Conservation (phyloP, 345 rosid species). For the Alliaria petiolata region DNA sequence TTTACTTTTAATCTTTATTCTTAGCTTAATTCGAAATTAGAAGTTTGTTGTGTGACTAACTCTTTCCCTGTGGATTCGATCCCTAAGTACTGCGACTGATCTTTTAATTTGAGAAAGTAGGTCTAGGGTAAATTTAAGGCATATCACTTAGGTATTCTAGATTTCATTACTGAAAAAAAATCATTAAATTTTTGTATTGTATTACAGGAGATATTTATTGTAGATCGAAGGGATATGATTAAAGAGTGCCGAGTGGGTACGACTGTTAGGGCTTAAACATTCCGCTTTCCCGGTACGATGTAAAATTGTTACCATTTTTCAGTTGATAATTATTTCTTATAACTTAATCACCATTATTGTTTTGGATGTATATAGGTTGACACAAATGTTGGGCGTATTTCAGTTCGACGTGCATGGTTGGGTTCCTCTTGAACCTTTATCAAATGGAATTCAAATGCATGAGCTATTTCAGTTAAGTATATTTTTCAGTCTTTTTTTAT, state of each 20-base stretch:
- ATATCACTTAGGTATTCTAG: not conserved
- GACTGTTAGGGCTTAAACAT: slow-evolving; percentile 53
- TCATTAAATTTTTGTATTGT: not conserved
- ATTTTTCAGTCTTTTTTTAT: not conserved
- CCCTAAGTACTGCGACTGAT: too few relatives aligned
- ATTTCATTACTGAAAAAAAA: not conserved
- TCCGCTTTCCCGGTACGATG: slow-evolving; percentile 61
- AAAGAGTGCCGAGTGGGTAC: slow-evolving; percentile 72
- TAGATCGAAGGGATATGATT: slow-evolving; percentile 52
- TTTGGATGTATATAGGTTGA: slow-evolving; percentile 47
- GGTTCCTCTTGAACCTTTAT: slow-evolving; percentile 68
- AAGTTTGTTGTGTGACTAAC: too few relatives aligned
- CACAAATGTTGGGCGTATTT: slow-evolving; percentile 66
- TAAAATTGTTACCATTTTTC: not conserved
- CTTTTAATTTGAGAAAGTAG: too few relatives aligned
- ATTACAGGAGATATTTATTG: slow-evolving; percentile 48
- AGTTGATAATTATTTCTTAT: not conserved
- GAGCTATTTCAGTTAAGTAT: slow-evolving; percentile 49
- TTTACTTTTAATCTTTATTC: too few relatives aligned
- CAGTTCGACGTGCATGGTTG: slow-evolving; percentile 75
- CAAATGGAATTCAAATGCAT: slow-evolving; percentile 54
- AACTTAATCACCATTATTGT: not conserved
- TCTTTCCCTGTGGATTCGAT: too few relatives aligned
- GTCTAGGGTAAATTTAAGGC: too few relatives aligned
- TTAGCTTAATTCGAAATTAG: too few relatives aligned